Evolutionary conservation across 176 grass and related monocot species (phyloP).

Genomic region (Bromus sterilis): DNA sequence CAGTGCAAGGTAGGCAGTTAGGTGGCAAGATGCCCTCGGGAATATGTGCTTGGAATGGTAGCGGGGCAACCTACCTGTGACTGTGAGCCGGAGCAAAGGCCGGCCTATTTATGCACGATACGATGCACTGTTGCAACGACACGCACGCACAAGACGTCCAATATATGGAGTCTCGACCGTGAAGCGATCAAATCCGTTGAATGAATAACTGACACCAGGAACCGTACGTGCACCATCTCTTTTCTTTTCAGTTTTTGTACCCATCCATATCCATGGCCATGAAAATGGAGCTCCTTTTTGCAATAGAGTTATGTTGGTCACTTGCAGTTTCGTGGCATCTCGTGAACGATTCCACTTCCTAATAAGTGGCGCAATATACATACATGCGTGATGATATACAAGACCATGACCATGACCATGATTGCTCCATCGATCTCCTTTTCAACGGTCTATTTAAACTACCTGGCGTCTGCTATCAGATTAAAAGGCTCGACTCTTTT

Average conservation of each 20-base stretch:
- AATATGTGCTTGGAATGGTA: constrained; percentile 39
- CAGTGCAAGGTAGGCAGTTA: constrained; percentile 26
- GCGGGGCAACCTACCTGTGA: constrained; percentile 2
- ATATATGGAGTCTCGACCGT: constrained; percentile 7
- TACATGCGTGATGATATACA: not conserved
- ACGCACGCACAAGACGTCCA: not conserved
- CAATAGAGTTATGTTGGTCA: not conserved
- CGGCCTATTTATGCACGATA: not conserved
- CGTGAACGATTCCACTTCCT: not conserved
- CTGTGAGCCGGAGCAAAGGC: not conserved
- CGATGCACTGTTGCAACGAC: not conserved
- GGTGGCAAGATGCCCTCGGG: not conserved
- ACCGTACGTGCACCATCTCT: not conserved
- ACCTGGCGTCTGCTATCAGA: not conserved
- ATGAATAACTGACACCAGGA: not conserved
- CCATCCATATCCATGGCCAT: not conserved
- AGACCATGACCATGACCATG: not conserved
- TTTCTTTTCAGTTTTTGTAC: not conserved
- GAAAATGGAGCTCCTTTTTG: not conserved
- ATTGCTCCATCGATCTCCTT: no score
- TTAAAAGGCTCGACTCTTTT: not conserved
- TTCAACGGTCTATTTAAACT: not conserved
- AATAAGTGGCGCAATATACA: not conserved
- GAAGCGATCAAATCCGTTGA: not conserved
- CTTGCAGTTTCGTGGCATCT: not conserved